Evolutionary conservation across 805 yeast genomes (phyloP).

Genomic region (Huiozyma naganishii): DNA sequence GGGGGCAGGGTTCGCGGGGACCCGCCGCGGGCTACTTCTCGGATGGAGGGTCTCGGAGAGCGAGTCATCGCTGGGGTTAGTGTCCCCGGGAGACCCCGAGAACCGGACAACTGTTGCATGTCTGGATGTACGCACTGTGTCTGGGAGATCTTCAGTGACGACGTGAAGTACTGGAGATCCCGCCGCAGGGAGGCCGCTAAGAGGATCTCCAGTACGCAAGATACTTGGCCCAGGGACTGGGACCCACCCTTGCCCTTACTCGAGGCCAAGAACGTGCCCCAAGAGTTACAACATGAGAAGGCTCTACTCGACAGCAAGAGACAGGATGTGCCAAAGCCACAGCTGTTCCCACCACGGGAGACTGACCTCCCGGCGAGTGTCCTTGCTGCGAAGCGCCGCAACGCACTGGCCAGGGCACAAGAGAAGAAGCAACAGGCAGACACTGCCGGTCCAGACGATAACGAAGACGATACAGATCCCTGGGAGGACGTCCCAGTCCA

Average conservation of each 20-base stretch:
- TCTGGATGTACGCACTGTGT: slow-evolving; percentile 95
- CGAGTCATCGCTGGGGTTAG: slow-evolving; percentile 45
- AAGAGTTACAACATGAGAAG: slow-evolving; percentile 1
- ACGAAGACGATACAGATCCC: slow-evolving; percentile 29
- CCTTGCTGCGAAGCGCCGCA: slow-evolving; percentile 21
- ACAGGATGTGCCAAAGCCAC: neutral
- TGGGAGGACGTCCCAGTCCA: slow-evolving; percentile 61
- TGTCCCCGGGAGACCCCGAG: slow-evolving; percentile 77
- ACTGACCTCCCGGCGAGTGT: slow-evolving; percentile 27
- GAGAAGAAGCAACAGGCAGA: neutral
- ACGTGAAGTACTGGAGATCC: slow-evolving; percentile 69
- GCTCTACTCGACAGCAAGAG: slow-evolving; percentile 3
- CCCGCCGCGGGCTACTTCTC: slow-evolving; percentile 27
- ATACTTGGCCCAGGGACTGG: slow-evolving; percentile 55
- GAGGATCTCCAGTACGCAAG: slow-evolving; percentile 32
- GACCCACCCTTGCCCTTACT: slow-evolving; percentile 38
- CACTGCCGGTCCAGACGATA: slow-evolving; percentile 1
- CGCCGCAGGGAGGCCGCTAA: slow-evolving; percentile 50
- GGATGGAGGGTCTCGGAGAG: slow-evolving; percentile 15
- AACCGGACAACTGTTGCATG: slow-evolving; percentile 96
- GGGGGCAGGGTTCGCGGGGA: slow-evolving; percentile 50
- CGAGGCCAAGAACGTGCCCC: slow-evolving; percentile 30
- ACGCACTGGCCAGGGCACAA: slow-evolving; percentile 6
- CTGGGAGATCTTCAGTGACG: slow-evolving; percentile 89
- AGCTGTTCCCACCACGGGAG: slow-evolving; percentile 27